A percentile compares a stretch with the other conserved stretches of the same genome.
Evolutionary conservation across 208 protist species (phyloP).

Genomic region (Kentomonas sorsogonicus): DNA sequence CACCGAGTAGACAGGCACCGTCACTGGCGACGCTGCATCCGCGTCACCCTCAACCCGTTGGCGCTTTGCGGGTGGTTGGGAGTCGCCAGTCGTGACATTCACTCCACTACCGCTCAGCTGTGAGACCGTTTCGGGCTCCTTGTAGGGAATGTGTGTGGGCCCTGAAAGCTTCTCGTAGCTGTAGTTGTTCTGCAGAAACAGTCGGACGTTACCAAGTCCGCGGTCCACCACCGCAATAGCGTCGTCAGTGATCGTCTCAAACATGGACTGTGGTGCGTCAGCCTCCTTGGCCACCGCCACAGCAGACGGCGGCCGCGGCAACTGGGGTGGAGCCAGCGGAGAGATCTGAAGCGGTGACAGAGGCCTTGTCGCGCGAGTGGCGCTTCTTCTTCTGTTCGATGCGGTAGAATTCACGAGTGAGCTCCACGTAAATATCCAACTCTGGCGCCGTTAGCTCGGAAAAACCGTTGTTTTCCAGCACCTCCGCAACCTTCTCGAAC

Average conservation of each 20-base stretch:
- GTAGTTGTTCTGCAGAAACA: conserved; percentile 32
- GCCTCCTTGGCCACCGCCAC: not conserved
- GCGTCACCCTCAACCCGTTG: not conserved
- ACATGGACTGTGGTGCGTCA: not conserved
- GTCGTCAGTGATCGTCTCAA: conserved; percentile 8
- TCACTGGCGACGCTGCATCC: not conserved
- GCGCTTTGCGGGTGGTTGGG: conserved; percentile 16
- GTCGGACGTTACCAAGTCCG: conserved; percentile 36
- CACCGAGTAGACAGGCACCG: conserved; percentile 47
- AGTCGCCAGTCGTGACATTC: no score
- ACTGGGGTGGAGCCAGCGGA: not conserved
- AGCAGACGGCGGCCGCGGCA: not conserved
- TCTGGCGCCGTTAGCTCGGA: not conserved
- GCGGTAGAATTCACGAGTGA: conserved; percentile 5
- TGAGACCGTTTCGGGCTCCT: no score
- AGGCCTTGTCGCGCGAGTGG: not conserved
- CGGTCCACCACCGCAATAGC: conserved; percentile 42
- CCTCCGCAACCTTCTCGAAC: not conserved
- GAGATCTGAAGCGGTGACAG: not conserved
- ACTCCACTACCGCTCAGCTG: no score
- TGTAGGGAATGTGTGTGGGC: conserved; percentile 19
- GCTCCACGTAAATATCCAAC: not conserved
- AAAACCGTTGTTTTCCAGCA: not conserved
- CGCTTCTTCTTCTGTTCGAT: not conserved
- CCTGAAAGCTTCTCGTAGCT: conserved; percentile 42